Percentiles rank a stretch among this genome's conserved stretches.
These are phyloP conservation scores for Saccharomycopsis fermentans DNA, from an alignment of 805 yeast species.

Conservation along the genomic window DNA sequence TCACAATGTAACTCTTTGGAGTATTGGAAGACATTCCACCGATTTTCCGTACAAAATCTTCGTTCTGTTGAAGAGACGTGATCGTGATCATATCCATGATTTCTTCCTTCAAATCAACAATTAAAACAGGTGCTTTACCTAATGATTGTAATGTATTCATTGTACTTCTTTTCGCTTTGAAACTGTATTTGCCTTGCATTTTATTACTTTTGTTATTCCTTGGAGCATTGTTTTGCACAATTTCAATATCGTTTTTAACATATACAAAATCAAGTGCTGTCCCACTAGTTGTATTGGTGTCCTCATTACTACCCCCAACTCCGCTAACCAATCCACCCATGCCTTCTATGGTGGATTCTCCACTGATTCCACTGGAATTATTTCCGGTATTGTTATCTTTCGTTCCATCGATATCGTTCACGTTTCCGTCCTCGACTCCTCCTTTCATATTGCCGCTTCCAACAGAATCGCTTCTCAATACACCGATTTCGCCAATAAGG, in stretches of 20 bases:
- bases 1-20: conserved; percentile 70
- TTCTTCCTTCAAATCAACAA: conserved; percentile 74
- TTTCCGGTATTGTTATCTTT: conserved; percentile 19
- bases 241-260: conserved; percentile 11
- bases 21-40: conserved; percentile 71
- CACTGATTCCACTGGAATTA: conserved; percentile 21
- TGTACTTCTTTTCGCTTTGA: conserved; percentile 56
- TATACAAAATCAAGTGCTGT: conserved; percentile 20
- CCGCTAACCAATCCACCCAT: conserved; percentile 22
- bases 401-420: conserved; percentile 21
- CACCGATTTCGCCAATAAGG: conserved; percentile 19
- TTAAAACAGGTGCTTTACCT: conserved; percentile 59
- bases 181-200: conserved; percentile 61
- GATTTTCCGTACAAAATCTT: conserved; percentile 70
- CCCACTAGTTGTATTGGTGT: conserved; percentile 19
- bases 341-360: conserved; percentile 24
- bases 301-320: conserved; percentile 22
- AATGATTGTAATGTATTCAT: conserved; percentile 43
- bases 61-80: conserved; percentile 64
- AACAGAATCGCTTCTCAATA: neutral
- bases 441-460: conserved; percentile 23
- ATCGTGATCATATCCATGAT: conserved; percentile 74
- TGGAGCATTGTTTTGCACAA: conserved; percentile 70
- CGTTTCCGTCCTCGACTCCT: conserved; percentile 20
- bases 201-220: conserved; percentile 68